Percentiles rank a stretch among this genome's conserved stretches.
These are phyloP conservation scores for Trametes elegans DNA, from an alignment of 768 basidiomycete species.

Conservation along the genomic window DNA sequence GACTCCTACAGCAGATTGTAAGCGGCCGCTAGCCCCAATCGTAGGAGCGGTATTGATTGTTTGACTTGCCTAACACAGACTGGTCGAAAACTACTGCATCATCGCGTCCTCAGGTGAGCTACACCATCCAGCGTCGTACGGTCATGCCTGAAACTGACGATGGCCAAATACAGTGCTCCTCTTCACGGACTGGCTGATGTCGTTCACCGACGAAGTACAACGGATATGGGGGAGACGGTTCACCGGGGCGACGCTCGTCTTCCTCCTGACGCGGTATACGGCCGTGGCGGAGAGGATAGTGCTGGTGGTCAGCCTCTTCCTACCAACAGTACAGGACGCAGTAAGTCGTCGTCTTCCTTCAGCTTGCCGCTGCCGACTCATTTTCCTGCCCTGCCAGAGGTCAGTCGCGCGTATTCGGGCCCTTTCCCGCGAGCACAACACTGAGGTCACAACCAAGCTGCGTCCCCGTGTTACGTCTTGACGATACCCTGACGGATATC, in stretches of 20 bases:
- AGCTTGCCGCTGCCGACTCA: no score
- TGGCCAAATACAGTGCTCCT: constrained; percentile 3
- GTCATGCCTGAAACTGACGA: no score
- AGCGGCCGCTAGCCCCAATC: neutral
- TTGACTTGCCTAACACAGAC: neutral
- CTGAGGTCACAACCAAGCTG: constrained; percentile 4
- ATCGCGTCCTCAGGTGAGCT: constrained; percentile 14
- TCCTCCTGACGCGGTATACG: constrained; percentile 16
- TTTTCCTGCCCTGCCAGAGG: no score
- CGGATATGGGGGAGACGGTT: constrained; percentile 19
- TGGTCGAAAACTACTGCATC: constrained; percentile 13
- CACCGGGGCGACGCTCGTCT: constrained; percentile 17
- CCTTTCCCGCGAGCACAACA: neutral
- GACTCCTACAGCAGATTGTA: constrained; percentile 2
- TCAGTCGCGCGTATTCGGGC: neutral
- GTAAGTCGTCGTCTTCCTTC: neutral
- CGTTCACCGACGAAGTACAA: constrained; percentile 16
- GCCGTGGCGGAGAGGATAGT: constrained; percentile 18
- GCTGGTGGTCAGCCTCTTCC: constrained; percentile 15
- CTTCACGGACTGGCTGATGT: constrained; percentile 11
- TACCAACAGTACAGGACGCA: constrained; percentile 12
- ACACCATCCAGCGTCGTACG: neutral
- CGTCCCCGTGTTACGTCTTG: constrained; percentile 18
- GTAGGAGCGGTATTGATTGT: neutral
- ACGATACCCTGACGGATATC: constrained; percentile 20